A percentile compares a stretch with the other conserved stretches of the same genome.
Evolutionary conservation across 768 basidiomycete genomes (phyloP).

Genomic region (Tricholoma terreum): DNA sequence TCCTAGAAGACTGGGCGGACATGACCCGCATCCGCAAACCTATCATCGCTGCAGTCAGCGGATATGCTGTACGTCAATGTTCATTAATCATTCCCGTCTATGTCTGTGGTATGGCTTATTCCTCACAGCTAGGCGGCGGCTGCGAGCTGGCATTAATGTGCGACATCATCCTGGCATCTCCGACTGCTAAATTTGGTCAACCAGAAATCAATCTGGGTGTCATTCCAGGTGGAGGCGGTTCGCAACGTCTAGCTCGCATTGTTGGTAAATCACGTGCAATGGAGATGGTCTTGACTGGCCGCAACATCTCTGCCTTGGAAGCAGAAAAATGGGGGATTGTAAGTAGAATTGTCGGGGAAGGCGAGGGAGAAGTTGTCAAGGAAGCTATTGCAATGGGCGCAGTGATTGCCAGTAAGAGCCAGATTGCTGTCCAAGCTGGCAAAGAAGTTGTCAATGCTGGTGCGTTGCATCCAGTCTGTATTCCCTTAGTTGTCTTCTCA

Average conservation of each 20-base stretch:
- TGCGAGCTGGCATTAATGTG: slow-evolving; percentile 96
- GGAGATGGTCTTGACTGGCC: slow-evolving; percentile 91
- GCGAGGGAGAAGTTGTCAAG: slow-evolving; percentile 75
- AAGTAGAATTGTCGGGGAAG: slow-evolving; percentile 73
- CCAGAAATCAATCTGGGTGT: slow-evolving; percentile 95
- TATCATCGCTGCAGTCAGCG: slow-evolving; percentile 93
- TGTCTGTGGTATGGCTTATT: not conserved
- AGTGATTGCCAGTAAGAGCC: slow-evolving; percentile 78
- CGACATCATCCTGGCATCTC: slow-evolving; percentile 91
- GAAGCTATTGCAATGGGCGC: slow-evolving; percentile 83
- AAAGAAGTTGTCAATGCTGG: slow-evolving; percentile 95
- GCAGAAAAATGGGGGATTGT: slow-evolving; percentile 88
- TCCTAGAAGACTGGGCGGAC: slow-evolving; percentile 80
- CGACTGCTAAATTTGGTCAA: slow-evolving; percentile 90
- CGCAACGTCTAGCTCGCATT: slow-evolving; percentile 81
- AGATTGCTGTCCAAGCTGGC: slow-evolving; percentile 76
- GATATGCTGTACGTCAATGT: slow-evolving; percentile 72
- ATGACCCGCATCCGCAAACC: slow-evolving; percentile 81
- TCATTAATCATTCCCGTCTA: not conserved
- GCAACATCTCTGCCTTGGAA: slow-evolving; percentile 74
- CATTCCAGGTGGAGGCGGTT: slow-evolving; percentile 93
- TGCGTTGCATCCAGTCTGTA: slow-evolving; percentile 26
- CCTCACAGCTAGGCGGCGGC: slow-evolving; percentile 84
- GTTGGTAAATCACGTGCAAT: slow-evolving; percentile 93
- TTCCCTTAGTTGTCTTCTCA: slow-evolving; percentile 1